Base-by-base conservation (phyloP, 768 basidiomycete species). In the Gloeopeniophorella convolvens region DNA sequence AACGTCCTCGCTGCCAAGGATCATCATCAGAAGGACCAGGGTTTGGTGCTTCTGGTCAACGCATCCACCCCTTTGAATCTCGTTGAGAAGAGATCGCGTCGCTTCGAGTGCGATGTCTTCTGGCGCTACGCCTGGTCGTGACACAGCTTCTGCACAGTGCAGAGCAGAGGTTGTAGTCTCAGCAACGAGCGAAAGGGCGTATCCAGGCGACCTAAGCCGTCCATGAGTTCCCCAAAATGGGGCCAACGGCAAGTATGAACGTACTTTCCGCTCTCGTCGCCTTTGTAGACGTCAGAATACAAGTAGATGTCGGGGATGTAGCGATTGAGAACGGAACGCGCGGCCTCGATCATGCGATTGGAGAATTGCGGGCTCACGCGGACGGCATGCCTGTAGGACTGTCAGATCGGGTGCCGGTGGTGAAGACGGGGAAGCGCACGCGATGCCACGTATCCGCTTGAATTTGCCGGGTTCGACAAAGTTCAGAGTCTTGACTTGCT, bases 251-350 rank as follows among this genome's bases (percentile, higher is more conserved):
- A 24, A 12, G 32, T 11, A 16, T 12, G 21, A 0, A 70, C 92
- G 55, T 59, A 94, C 94, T 92, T 97, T 66, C 95, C 95, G 58
- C 91, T 93, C 55, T 98, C 96, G 15, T 90, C 89, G 6, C 94
- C 94, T 65, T 96, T 95, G 70, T 96, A 98, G 20, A 97, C 93
- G 57, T 99, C 96, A 3, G 96, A 95, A 65, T 97, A 95, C 32
- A 99, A 80, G 68, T 98, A 97, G 24, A 97, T 93, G 64, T 99
- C 96, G 31, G 96, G 95, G 51, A 98, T 96, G 65, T 89, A 96
- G 4, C 93, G 86, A 65, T 97, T 98, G 36, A 99, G 73, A 20
- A 99, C 75, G 2, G 90, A 93, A 32, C 96, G 83, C 15, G 90
- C 82, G 7, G 94, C 80, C 60, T 97, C 95, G 42, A 99, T 96